Evolutionary conservation across 2,329 filamentous ascomycete species (phyloP).

Genomic region (Xylariaceae sp.): DNA sequence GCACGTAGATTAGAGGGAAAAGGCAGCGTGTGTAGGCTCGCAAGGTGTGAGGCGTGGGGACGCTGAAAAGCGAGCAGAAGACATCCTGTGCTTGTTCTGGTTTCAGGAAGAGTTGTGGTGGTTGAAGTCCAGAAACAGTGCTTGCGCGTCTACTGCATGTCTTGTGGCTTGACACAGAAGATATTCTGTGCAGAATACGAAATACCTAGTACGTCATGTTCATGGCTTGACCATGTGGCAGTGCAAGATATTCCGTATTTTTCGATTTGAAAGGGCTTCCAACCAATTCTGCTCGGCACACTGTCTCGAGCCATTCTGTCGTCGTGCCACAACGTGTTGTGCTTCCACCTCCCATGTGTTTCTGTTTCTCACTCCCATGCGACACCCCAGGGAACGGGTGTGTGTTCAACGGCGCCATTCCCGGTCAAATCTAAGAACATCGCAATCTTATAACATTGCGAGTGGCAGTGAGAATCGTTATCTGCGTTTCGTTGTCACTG

Average conservation of each 20-base stretch:
- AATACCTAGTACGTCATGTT: too few species aligned
- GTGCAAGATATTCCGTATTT: background rate
- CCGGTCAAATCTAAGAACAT: background rate
- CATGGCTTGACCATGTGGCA: background rate
- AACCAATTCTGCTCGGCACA: too few species aligned
- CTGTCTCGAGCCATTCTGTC: background rate
- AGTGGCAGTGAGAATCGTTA: background rate
- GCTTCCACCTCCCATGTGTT: background rate
- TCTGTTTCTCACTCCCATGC: conserved; percentile 1
- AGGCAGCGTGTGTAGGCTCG: too few species aligned
- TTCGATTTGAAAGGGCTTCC: background rate
- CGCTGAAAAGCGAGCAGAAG: background rate
- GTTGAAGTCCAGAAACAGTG: too few species aligned
- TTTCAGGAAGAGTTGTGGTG: background rate
- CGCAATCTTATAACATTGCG: background rate
- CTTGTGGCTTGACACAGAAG: background rate
- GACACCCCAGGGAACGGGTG: background rate
- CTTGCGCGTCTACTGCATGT: background rate
- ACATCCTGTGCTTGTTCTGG: background rate
- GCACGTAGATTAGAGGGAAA: too few species aligned
- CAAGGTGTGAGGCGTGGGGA: background rate
- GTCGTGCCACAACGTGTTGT: background rate
- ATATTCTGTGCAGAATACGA: background rate
- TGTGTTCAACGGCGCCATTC: background rate
- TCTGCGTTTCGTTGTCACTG: background rate